These are phyloP conservation scores for Rhodocollybia butyracea DNA, from an alignment of 768 basidiomycete genomes.

Conservation along the genomic window DNA sequence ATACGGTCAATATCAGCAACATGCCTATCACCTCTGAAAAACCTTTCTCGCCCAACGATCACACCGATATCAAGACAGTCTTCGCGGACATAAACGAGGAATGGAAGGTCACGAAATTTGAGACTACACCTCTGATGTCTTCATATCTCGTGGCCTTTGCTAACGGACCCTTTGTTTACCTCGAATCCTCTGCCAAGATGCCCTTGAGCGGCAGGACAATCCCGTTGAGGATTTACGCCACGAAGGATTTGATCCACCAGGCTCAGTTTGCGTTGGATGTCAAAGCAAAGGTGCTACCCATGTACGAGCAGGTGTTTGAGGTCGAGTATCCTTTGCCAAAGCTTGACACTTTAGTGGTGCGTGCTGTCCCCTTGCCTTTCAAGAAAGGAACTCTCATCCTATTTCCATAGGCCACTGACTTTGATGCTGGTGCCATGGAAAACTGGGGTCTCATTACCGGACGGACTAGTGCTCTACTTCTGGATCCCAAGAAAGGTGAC, in stretches of 20 bases:
- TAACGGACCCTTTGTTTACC: slow-evolving; percentile 56
- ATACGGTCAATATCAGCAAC: slow-evolving; percentile 62
- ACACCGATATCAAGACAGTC: slow-evolving; percentile 20
- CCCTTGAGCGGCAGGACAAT: slow-evolving; percentile 54
- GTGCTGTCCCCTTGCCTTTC: slow-evolving; percentile 11
- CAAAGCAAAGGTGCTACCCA: slow-evolving; percentile 56
- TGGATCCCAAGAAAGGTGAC: slow-evolving; percentile 55
- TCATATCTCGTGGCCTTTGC: slow-evolving; percentile 71
- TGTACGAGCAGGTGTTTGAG: slow-evolving; percentile 73
- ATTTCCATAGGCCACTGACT: slow-evolving; percentile 47
- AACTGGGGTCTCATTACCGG: slow-evolving; percentile 75
- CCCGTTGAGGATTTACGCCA: slow-evolving; percentile 67
- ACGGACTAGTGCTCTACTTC: slow-evolving; percentile 60
- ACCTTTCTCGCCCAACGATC: slow-evolving; percentile 21
- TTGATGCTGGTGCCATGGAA: slow-evolving; percentile 71
- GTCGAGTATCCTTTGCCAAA: slow-evolving; percentile 77
- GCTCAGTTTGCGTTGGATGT: slow-evolving; percentile 66
- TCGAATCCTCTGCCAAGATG: slow-evolving; percentile 60
- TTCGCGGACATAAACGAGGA: slow-evolving; percentile 25
- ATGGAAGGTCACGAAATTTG: slow-evolving; percentile 66
- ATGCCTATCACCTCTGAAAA: slow-evolving; percentile 52
- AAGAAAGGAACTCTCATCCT: background rate
- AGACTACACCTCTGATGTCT: slow-evolving; percentile 64
- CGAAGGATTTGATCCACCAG: slow-evolving; percentile 58
- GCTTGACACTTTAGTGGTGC: slow-evolving; percentile 65